Percentiles rank a stretch among this genome's conserved stretches.
Conservation (phyloP, 192 early-diverging fungal genomes). For the Glomus cerebriforme region DNA sequence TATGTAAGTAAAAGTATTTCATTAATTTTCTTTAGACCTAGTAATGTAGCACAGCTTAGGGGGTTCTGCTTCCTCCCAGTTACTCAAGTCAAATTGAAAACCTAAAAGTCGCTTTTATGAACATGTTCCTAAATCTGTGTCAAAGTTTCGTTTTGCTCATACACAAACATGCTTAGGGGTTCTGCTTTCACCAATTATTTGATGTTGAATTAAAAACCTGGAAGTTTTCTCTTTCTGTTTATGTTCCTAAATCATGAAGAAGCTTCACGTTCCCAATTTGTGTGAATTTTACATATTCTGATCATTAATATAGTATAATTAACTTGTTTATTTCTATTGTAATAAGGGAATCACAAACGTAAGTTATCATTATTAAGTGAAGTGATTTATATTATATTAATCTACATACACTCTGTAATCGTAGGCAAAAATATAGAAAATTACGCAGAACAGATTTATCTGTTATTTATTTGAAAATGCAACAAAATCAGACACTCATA, state of each 20-base stretch:
- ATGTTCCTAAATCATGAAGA: conserved; percentile 31
- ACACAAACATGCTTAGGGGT: conserved; percentile 28
- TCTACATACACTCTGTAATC: conserved; percentile 25
- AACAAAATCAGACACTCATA: conserved; percentile 27
- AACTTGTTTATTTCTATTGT: conserved; percentile 27
- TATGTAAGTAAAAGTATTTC: conserved; percentile 29
- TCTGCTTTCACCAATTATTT: conserved; percentile 28
- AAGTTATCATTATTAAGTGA: conserved; percentile 28
- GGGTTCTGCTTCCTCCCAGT: conserved; percentile 27
- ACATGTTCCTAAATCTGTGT: conserved; percentile 28
- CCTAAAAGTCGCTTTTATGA: conserved; percentile 28
- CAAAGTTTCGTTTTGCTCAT: conserved; percentile 29
- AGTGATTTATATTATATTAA: conserved; percentile 31
- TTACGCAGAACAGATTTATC: conserved; percentile 29
- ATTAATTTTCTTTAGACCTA: conserved; percentile 24
- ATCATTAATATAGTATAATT: conserved; percentile 27
- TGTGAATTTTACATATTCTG: conserved; percentile 31
- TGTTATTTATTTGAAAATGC: conserved; percentile 27
- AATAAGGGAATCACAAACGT: conserved; percentile 24
- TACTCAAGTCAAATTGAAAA: conserved; percentile 28
- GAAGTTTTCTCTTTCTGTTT: conserved; percentile 28
- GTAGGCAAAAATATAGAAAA: conserved; percentile 31
- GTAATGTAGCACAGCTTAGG: conserved; percentile 24
- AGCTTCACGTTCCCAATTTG: conserved; percentile 30
- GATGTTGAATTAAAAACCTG: conserved; percentile 29